These are phyloP conservation scores for Poteriospumella lacustris DNA, from an alignment of 108 stramenopile genomes.

Conservation along the genomic window DNA sequence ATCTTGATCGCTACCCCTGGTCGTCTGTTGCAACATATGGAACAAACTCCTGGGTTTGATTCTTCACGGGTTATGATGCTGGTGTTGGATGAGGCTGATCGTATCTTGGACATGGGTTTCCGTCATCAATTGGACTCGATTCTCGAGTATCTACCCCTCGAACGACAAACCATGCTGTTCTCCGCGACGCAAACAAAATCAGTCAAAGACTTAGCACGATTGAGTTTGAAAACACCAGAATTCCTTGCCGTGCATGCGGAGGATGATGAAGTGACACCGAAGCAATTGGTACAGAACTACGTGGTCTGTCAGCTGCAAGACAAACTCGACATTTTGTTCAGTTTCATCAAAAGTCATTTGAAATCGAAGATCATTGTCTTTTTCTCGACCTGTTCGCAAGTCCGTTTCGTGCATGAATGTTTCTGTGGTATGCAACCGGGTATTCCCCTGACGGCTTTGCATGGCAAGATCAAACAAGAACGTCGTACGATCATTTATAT, in stretches of 20 bases:
- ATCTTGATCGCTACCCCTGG: conserved; percentile 94
- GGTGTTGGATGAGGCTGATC: conserved; percentile 96
- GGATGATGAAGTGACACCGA: conserved; percentile 65
- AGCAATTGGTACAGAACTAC: conserved; percentile 73
- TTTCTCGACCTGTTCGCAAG: conserved; percentile 89
- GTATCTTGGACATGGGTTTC: conserved; percentile 97
- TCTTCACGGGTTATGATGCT: conserved; percentile 72
- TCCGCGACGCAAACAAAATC: conserved; percentile 83
- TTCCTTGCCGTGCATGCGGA: conserved; percentile 46
- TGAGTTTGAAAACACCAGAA: conserved; percentile 45
- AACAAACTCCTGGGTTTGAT: conserved; percentile 91
- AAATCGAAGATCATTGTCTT: conserved; percentile 92
- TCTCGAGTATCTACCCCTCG: conserved; percentile 73
- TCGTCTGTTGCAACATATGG: conserved; percentile 89
- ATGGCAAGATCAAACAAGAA: conserved; percentile 92
- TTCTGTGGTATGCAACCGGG: conserved; percentile 91
- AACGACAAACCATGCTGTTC: conserved; percentile 12
- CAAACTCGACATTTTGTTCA: conserved; percentile 89
- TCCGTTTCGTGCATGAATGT: conserved; percentile 79
- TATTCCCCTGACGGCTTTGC: conserved; percentile 87
- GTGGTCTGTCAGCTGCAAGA: conserved; percentile 75
- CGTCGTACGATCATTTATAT: conserved; percentile 88
- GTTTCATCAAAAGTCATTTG: conserved; percentile 90
- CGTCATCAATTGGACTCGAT: conserved; percentile 81
- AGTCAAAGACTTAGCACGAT: conserved; percentile 47